Evolutionary conservation across 1,284 basidiomycete species (phyloP), one percentile per base, ranked within the genome.

Genomic region (Trametes versicolor): DNA sequence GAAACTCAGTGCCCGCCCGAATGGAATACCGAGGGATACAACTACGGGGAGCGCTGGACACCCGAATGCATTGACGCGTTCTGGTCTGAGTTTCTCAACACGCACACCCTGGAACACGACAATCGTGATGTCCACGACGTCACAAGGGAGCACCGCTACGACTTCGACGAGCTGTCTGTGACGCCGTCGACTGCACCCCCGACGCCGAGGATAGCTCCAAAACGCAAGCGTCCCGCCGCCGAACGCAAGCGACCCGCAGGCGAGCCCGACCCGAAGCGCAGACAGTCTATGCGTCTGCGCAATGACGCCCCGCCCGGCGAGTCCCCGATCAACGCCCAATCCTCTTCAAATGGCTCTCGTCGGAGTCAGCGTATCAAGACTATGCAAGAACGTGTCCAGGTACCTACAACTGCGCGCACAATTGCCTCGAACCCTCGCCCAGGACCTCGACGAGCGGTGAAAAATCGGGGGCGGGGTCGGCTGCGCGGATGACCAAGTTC

Each of bases 1-100:
- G 41, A 63, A 50, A 56, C 55, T 25, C 50, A 54, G 23, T 32
- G 23, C 15, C 52, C 59, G 5, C 39, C 36, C 10, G n/a, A 10
- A 8, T 13, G 21, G 32, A 45, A n/a, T 2, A 23, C 7, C 3
- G 0, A 7, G 1, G 21, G 45, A 27, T 43, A 15, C 37, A 4
- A 27, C 13, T 61, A 23, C 34, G 27, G 7, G 7, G 34, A 48
- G 2, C 17, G 15, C 39, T 61, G 52, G 52, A 36, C 56, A 6
- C 47, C 54, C 1, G 49, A 45, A 1, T 4, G 29, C 34, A 8
- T 63, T 10, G 56, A 58, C 29, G 56, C 37, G 4, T 63, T 37
- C 23, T 63, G 62, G 62, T 29, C 62, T 1, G 17, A 19, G 12
- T 63, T 58, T 32, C 50, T 63, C 5, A 3, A 12, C 1, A 48